These are phyloP conservation scores for Cladobotryum mycophilum DNA, from an alignment of 2,329 filamentous ascomycete genomes.

Conservation along the genomic window DNA sequence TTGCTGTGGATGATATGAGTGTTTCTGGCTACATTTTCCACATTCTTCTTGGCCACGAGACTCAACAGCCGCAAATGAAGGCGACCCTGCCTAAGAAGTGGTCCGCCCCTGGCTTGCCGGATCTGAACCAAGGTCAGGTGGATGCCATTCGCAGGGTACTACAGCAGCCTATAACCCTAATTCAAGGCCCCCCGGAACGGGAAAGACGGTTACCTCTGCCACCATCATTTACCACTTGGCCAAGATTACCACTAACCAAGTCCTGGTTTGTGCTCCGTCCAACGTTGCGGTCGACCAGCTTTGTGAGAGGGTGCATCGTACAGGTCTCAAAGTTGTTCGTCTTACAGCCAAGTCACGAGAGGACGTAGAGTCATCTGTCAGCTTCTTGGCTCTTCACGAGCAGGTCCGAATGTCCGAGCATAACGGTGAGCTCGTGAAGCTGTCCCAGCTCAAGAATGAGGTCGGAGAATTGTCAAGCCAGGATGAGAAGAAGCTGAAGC, in stretches of 20 bases:
- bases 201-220: slow-evolving; percentile 96
- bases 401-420: slow-evolving; percentile 97
- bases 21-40: slow-evolving; percentile 99
- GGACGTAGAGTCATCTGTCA: slow-evolving; percentile 97
- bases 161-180: slow-evolving; percentile 87
- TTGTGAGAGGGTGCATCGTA: slow-evolving; percentile 92
- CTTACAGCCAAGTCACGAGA: slow-evolving; percentile 98
- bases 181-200: slow-evolving; percentile 96
- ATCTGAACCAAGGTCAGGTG: slow-evolving; percentile 92
- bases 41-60: slow-evolving; percentile 89
- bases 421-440: slow-evolving; percentile 86
- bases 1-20: slow-evolving; percentile 95
- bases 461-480: slow-evolving; percentile 87
- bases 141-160: slow-evolving; percentile 93
- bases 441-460: slow-evolving; percentile 88
- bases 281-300: slow-evolving; percentile 98
- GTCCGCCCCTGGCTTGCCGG: slow-evolving; percentile 86
- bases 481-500: slow-evolving; percentile 98
- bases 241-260: slow-evolving; percentile 90
- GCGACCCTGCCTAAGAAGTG: slow-evolving; percentile 94
- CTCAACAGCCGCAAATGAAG: slow-evolving; percentile 91
- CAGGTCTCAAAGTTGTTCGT: slow-evolving; percentile 91
- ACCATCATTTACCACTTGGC: slow-evolving; percentile 98
- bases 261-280: slow-evolving; percentile 92
- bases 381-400: slow-evolving; percentile 90